Percentiles rank a stretch among this genome's conserved stretches.
Evolutionary conservation across 306 rosid genomes (phyloP).

Genomic region (Sechiopsis laciniata): DNA sequence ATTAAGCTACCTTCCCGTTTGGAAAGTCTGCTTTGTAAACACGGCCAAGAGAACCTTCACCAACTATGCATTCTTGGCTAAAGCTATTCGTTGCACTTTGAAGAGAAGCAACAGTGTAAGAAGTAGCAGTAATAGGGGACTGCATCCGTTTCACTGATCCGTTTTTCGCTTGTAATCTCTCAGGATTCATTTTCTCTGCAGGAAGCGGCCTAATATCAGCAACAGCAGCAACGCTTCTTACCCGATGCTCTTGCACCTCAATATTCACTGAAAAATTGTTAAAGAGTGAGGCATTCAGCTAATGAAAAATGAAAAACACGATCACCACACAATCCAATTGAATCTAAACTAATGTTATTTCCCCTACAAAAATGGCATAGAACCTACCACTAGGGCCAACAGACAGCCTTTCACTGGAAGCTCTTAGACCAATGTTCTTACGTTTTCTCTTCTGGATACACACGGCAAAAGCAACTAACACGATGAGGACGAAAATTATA

Average conservation of each 20-base stretch:
- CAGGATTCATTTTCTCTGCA: constrained; percentile 52
- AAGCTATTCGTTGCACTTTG: constrained; percentile 96
- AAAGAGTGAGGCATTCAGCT: neutral
- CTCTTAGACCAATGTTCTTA: constrained; percentile 41
- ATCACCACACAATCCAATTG: neutral
- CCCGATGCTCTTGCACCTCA: constrained; percentile 74
- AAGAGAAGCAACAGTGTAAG: constrained; percentile 79
- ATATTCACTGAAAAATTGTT: constrained; percentile 45
- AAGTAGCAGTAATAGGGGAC: constrained; percentile 87
- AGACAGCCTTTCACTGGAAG: constrained; percentile 52
- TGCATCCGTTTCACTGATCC: constrained; percentile 73
- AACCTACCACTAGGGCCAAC: constrained; percentile 54
- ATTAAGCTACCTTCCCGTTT: constrained; percentile 65
- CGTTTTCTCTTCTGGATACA: constrained; percentile 55
- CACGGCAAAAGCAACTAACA: constrained; percentile 47
- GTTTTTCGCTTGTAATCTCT: constrained; percentile 56
- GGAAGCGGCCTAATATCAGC: constrained; percentile 82
- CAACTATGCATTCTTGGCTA: constrained; percentile 80
- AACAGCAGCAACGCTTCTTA: constrained; percentile 45
- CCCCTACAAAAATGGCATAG: constrained; percentile 15
- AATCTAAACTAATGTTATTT: neutral
- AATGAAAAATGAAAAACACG: neutral
- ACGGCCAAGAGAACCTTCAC: constrained; percentile 99
- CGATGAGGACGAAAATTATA: constrained; percentile 33
- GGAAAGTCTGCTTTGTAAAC: constrained; percentile 86